phyloP scores from a whole-genome alignment of 257 asterid genomes.

The Salvia splendens region DNA sequence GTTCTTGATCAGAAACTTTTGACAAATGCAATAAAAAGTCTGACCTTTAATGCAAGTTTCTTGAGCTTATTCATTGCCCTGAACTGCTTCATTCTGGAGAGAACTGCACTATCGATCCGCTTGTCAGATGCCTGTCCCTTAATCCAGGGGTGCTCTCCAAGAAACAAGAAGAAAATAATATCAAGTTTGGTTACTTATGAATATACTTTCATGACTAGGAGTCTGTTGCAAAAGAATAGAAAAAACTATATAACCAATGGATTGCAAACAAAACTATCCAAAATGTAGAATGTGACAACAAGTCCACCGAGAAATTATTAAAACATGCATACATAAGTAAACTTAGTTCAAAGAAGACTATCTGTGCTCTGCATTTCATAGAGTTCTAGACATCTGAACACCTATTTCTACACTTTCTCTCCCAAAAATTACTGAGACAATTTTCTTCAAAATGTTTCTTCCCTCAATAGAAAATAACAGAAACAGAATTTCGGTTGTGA shows the following conservation, averaged over 20 bases:
- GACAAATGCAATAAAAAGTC: slow-evolving; percentile 3
- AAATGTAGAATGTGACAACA: slow-evolving; percentile 2
- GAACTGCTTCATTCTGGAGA: slow-evolving; percentile 84
- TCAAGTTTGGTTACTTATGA: slow-evolving; percentile 16
- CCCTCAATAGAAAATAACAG: slow-evolving; percentile 3
- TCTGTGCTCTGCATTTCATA: neutral
- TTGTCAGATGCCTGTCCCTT: slow-evolving; percentile 25
- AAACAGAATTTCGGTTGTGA: slow-evolving; percentile 16
- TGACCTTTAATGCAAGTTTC: slow-evolving; percentile 77
- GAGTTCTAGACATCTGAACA: neutral
- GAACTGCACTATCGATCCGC: slow-evolving; percentile 76
- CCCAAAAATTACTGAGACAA: neutral
- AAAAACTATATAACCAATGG: neutral
- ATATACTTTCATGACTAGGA: slow-evolving; percentile 11
- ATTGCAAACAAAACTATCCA: neutral
- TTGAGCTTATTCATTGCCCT: slow-evolving; percentile 84
- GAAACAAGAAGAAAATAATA: slow-evolving; percentile 16
- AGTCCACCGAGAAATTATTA: neutral
- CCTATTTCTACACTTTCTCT: slow-evolving; percentile 11
- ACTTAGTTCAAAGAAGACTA: slow-evolving; percentile 2
- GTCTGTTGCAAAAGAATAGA: slow-evolving; percentile 1
- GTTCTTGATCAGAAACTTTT: neutral
- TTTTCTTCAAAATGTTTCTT: neutral
- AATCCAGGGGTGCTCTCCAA: slow-evolving; percentile 73
- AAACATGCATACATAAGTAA: neutral